Conservation (phyloP, 1,284 basidiomycete genomes). For the Waitea zeae region DNA sequence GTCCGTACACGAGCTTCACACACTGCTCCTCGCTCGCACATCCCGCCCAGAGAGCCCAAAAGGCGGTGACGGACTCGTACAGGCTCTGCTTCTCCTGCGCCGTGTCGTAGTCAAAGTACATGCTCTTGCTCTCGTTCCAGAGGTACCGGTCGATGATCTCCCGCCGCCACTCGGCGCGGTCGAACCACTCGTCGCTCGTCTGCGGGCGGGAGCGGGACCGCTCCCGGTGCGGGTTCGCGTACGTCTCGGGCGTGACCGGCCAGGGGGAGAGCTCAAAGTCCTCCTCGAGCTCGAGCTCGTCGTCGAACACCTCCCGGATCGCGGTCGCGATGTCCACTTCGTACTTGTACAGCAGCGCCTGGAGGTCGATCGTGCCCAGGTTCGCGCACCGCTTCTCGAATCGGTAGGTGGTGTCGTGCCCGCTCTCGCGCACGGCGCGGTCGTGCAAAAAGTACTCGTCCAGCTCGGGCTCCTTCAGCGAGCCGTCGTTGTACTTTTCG, state of each 20-base stretch:
- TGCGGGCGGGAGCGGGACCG: conserved; percentile 47
- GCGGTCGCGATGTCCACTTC: conserved; percentile 89
- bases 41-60: conserved; percentile 97
- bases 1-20: conserved; percentile 73
- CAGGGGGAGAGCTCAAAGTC: conserved; percentile 86
- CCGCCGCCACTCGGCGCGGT: conserved; percentile 68
- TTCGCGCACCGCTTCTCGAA: conserved; percentile 95
- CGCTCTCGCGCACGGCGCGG: conserved; percentile 84
- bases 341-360: conserved; percentile 85
- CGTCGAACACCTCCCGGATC: conserved; percentile 88
- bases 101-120: conserved; percentile 97
- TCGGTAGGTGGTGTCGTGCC: conserved; percentile 95
- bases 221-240: conserved; percentile 40
- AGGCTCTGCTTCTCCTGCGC: conserved; percentile 78
- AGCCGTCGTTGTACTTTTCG: conserved; percentile 84
- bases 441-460: conserved; percentile 98
- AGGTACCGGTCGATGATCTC: conserved; percentile 85
- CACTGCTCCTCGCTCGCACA: conserved; percentile 92
- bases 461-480: conserved; percentile 73
- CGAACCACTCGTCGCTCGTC: conserved; percentile 80
- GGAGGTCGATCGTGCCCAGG: conserved; percentile 90
- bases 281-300: conserved; percentile 79
- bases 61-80: conserved; percentile 90
- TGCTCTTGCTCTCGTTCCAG: conserved; percentile 89
- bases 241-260: conserved; percentile 73